Evolutionary conservation across 306 rosid species (phyloP).

Genomic region (Carpinus viminea): DNA sequence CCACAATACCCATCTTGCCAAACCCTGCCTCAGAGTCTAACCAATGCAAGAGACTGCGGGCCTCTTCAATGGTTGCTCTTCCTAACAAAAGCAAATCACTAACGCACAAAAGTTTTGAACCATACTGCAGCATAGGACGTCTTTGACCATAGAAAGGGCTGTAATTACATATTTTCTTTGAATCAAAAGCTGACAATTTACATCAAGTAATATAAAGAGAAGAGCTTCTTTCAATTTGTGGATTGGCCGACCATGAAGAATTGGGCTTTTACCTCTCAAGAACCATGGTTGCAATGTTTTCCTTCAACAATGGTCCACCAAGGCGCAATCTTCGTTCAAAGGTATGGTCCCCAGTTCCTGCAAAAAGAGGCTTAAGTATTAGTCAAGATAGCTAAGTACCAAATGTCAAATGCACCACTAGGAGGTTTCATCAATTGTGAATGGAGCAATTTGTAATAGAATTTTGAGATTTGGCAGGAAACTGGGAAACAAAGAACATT

Average conservation of each 20-base stretch:
- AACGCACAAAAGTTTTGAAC: slow-evolving; percentile 93
- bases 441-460: background rate
- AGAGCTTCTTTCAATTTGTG: slow-evolving; percentile 4
- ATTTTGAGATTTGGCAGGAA: background rate
- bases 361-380: slow-evolving; percentile 3
- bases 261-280: slow-evolving; percentile 77
- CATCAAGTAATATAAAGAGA: slow-evolving; percentile 1
- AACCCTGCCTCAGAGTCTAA: slow-evolving; percentile 82
- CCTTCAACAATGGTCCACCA: slow-evolving; percentile 85
- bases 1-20: slow-evolving; percentile 99
- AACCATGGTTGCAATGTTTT: slow-evolving; percentile 96
- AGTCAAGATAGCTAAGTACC: slow-evolving; percentile 19
- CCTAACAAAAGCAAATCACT: slow-evolving; percentile 97
- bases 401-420: slow-evolving; percentile 16
- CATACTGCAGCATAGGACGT: slow-evolving; percentile 84
- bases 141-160: slow-evolving; percentile 98
- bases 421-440: slow-evolving; percentile 11
- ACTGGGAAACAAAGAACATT: background rate
- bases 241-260: slow-evolving; percentile 19
- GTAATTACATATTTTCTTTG: slow-evolving; percentile 38
- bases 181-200: slow-evolving; percentile 15
- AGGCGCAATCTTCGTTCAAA: slow-evolving; percentile 90
- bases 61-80: slow-evolving; percentile 95
- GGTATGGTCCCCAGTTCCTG: slow-evolving; percentile 95
- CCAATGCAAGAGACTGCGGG: slow-evolving; percentile 91